Evolutionary conservation across 1,284 basidiomycete species (phyloP).

Genomic region (Leccinum pallidistipes): DNA sequence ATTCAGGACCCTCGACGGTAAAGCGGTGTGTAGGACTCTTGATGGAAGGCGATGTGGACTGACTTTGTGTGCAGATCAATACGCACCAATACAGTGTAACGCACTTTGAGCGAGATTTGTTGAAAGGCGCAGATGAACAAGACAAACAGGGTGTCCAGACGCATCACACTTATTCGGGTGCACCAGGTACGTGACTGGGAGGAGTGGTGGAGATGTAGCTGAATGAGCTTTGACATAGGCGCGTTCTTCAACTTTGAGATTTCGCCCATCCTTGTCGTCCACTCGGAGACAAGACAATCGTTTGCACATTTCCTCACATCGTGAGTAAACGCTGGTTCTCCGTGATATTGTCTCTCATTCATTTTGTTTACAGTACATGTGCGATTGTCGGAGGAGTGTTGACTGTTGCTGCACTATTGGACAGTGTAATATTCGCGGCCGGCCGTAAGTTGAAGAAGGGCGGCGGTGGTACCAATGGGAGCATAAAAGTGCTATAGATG

Average conservation of each 20-base stretch:
- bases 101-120: conserved; percentile 91
- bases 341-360: conserved; percentile 1
- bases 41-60: conserved; percentile 2
- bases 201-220: background rate
- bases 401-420: conserved; percentile 92
- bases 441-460: conserved; percentile 65
- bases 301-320: conserved; percentile 98
- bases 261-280: conserved; percentile 92
- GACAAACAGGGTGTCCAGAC: conserved; percentile 74
- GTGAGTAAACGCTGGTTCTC: conserved; percentile 47
- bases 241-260: conserved; percentile 98
- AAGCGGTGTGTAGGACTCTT: conserved; percentile 49
- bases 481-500: conserved; percentile 50
- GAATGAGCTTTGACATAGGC: conserved; percentile 39
- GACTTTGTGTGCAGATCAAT: conserved; percentile 51
- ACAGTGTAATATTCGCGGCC: conserved; percentile 84
- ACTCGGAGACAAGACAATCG: conserved; percentile 88
- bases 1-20: conserved; percentile 80
- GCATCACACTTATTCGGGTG: conserved; percentile 78
- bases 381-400: conserved; percentile 97
- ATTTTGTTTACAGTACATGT: conserved; percentile 66
- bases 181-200: conserved; percentile 57
- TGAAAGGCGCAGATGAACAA: conserved; percentile 56
- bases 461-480: conserved; percentile 34
- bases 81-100: conserved; percentile 94